Evolutionary conservation across 805 yeast genomes (phyloP), one percentile per base, ranked within the genome.

Genomic region (Zygosaccharomyces bailii): DNA sequence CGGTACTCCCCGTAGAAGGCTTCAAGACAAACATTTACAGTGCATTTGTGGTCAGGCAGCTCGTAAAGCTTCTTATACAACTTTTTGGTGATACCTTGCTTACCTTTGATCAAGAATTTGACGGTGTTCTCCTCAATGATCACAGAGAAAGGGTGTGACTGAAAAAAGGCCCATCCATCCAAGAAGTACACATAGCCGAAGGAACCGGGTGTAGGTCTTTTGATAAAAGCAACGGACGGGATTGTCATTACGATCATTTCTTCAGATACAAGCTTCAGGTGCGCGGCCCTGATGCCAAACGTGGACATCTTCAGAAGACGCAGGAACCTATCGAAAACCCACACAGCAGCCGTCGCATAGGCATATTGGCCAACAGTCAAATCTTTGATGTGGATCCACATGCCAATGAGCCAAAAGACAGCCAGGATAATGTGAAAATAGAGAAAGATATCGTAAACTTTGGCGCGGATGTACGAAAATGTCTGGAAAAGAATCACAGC

Each of bases 91-190:
- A 78, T 60, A 45, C 87, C 87, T 9, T 70, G 70, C 57, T 78
- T 77, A 60, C 45, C 69, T 65, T 29, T 65, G 66, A 31, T 66
- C 61, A 1, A 65, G 60, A 16, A 49, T 46, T 17, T 52, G 35
- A 14, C 46, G 33, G 44, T 44, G 27, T 42, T 45, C 40, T 42
- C 52, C 4, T 59, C 59, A 2, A 74, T 65, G 42, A 76, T 66
- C 5, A 76, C 59, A 1, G 90, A 81, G 63, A 85, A 83, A 4
- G 91, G 90, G 59, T 84, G 88, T 3, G 83, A 76, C 59, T 84
- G 86, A 39, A 56, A 55, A 45, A 31, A 54, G 42, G 40, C 48
- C 21, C 32, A 30, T 10, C 52, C 45, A 25, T 53, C 54, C 39
- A 54, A 55, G 58, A 83, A 79, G 62, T 80, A 74, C 29, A 85